Conservation (phyloP, 768 basidiomycete genomes). For the Serpula lacrymans region DNA sequence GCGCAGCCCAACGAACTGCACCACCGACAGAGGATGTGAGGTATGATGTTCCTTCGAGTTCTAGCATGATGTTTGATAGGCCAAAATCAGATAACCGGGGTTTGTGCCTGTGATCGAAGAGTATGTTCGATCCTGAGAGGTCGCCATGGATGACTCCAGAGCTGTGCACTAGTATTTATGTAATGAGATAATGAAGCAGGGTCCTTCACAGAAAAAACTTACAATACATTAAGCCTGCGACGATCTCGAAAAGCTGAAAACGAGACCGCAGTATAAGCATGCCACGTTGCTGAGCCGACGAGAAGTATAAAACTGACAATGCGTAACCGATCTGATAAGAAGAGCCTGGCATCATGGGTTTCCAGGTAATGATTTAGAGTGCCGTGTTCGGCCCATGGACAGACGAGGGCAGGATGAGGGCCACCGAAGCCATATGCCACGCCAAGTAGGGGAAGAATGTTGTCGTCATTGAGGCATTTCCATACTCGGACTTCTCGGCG, state of each 20-base stretch:
- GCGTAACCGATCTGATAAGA: conserved; percentile 11
- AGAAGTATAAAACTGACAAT: conserved; percentile 16
- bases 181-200: too few species aligned
- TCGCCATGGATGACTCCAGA: conserved; percentile 22
- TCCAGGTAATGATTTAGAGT: conserved; percentile 21
- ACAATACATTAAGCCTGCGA: not conserved
- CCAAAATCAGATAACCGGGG: conserved; percentile 47
- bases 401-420: conserved; percentile 28
- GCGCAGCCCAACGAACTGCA: conserved; percentile 46
- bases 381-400: conserved; percentile 30
- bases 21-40: conserved; percentile 39
- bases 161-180: conserved; percentile 8
- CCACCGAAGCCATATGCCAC: conserved; percentile 24
- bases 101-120: conserved; percentile 38
- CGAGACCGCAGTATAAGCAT: not conserved
- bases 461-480: conserved; percentile 25
- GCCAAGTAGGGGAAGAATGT: conserved; percentile 28
- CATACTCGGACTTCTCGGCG: conserved; percentile 28
- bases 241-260: not conserved
- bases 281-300: not conserved
- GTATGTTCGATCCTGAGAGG: conserved; percentile 42
- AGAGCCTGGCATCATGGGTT: conserved; percentile 8
- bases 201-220: too few species aligned
- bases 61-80: conserved; percentile 36
- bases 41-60: conserved; percentile 28